These are phyloP conservation scores for Debaryomyces coudertii DNA, from an alignment of 1,139 yeast species.

Conservation along the genomic window DNA sequence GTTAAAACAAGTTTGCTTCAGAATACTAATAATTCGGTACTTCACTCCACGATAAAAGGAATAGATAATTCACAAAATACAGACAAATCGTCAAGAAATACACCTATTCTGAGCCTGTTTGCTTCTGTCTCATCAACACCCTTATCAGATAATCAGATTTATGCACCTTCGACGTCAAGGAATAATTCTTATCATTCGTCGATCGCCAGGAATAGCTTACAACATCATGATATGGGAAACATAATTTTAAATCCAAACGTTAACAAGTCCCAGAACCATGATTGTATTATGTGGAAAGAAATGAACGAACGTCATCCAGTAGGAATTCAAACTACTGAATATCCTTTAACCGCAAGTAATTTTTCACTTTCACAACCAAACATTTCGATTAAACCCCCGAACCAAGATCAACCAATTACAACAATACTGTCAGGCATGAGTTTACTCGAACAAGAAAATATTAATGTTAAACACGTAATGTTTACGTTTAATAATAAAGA, in stretches of 20 bases:
- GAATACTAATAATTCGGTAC: neutral
- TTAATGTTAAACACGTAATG: neutral
- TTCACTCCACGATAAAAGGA: neutral
- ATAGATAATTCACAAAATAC: neutral
- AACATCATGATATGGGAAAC: neutral
- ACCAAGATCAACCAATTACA: neutral
- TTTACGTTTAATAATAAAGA: neutral
- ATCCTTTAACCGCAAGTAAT: neutral
- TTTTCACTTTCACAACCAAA: neutral
- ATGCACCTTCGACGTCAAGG: neutral
- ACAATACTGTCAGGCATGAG: neutral
- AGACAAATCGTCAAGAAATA: neutral
- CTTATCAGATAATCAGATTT: neutral
- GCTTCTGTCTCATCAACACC: neutral
- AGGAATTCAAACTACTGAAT: neutral
- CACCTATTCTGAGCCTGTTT: neutral
- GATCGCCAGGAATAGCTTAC: neutral
- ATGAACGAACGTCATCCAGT: neutral
- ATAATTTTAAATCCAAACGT: neutral
- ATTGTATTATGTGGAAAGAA: neutral
- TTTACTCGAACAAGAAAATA: neutral
- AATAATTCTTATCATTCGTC: neutral
- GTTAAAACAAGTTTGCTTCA: neutral
- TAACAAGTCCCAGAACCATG: neutral
- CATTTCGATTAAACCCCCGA: neutral